Evolutionary conservation across 495 filamentous ascomycete genomes (phyloP), one percentile per base, ranked within the genome.

Genomic region (Aspergillus bertholletiae): DNA sequence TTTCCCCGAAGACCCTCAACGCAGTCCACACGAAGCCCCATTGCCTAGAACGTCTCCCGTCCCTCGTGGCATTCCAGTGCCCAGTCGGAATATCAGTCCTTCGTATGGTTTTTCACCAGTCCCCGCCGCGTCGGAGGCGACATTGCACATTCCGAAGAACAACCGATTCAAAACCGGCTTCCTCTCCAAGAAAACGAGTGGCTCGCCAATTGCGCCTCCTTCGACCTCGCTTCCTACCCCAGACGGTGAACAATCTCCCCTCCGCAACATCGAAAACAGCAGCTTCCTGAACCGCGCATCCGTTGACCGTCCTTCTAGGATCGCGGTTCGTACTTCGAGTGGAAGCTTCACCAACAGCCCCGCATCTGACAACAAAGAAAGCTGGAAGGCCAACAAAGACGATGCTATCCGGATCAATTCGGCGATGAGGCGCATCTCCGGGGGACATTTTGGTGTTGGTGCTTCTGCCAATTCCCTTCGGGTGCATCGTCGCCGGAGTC

Each of bases 81-180:
- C 53, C 70, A 79, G 53, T 57, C 76, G 71, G 30, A 62, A 62
- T 24, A 58, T 64, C 18, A 74, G 71, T 51, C 71, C 74, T 15
- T 54, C 58, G 3, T 54, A 55, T 8, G 63, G 56, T 7, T 69
- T 55, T 28, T 75, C 66, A 20, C 68, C 74, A 2, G 59, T 66
- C 13, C 64, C 71, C 2, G 64, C 59, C 2, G 50, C 63, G 0
- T 52, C 66, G 13, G 75, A 75, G 22, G 57, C 65, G 15, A 67
- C 67, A 1, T 56, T 77, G 47, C 71, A 68, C 32, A 55, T 75
- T 32, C 66, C 66, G 18, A 76, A 73, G 60, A 92, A 88, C 61
- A 83, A 80, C 50, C 92, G 94, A 30, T 96, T 98, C 77, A 89
- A 96, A 64, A 79, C 92, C 28, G 94, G 94, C 23, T 96, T 96